phyloP scores from a whole-genome alignment of 352 stramenopile species.

The Pythium aristosporum region DNA sequence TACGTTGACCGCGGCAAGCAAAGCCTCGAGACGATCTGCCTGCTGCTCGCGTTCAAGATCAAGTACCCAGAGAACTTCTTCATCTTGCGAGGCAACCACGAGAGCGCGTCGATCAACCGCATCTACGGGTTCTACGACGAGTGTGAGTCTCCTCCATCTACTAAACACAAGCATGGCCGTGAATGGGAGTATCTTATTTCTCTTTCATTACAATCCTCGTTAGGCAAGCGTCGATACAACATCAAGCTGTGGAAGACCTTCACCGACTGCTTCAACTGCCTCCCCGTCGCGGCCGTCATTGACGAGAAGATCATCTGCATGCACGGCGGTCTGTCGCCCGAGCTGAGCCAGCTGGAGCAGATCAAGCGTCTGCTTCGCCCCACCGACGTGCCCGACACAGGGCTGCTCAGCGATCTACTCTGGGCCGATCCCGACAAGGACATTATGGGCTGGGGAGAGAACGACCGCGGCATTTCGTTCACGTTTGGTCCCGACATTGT shows the following conservation, averaged over 20 bases:
- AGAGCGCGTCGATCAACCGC: conserved; percentile 78
- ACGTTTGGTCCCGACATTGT: conserved; percentile 99
- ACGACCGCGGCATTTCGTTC: conserved; percentile 97
- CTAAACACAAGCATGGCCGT: background rate
- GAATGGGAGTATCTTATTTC: background rate
- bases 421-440: conserved; percentile 99
- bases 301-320: conserved; percentile 99
- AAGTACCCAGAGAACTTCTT: conserved; percentile 87
- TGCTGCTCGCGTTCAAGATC: conserved; percentile 87
- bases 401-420: conserved; percentile 97
- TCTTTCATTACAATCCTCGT: background rate
- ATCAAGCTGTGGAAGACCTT: conserved; percentile 99
- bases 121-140: conserved; percentile 87
- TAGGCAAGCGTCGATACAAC: conserved; percentile 92
- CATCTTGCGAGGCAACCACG: conserved; percentile 81
- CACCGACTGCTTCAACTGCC: conserved; percentile 86
- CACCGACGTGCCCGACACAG: conserved; percentile 87
- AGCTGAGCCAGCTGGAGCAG: conserved; percentile 94
- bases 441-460: conserved; percentile 98
- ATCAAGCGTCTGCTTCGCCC: conserved; percentile 93
- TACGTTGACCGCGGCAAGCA: conserved; percentile 90
- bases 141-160: background rate
- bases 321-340: conserved; percentile 96
- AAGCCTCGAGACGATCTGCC: conserved; percentile 80
- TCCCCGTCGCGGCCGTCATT: conserved; percentile 97